These are phyloP conservation scores for Helotiales sp. DNA, from an alignment of 2,329 filamentous ascomycete species.

Conservation along the genomic window DNA sequence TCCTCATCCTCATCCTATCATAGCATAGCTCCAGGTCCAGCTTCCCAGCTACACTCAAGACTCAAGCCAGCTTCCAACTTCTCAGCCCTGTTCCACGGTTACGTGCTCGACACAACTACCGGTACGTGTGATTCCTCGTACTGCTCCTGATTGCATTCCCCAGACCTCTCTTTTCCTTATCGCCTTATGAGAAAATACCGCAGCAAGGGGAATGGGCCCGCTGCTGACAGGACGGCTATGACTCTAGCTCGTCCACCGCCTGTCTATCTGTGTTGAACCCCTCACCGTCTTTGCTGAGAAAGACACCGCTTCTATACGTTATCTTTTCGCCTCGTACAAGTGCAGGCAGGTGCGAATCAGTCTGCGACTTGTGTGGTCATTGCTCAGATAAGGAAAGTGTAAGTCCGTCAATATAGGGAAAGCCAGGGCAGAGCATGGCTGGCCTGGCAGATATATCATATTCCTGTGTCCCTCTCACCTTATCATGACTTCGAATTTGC, in stretches of 20 bases:
- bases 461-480: background rate
- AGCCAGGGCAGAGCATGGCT: background rate
- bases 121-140: slow-evolving; percentile 20
- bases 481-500: background rate
- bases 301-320: background rate
- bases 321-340: slow-evolving; percentile 19
- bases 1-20: background rate
- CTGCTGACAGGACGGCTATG: slow-evolving; percentile 29
- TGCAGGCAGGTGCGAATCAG: slow-evolving; percentile 21
- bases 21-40: background rate
- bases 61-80: slow-evolving; percentile 4
- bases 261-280: slow-evolving; percentile 22
- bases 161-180: slow-evolving; percentile 25
- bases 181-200: slow-evolving; percentile 30
- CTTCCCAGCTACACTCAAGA: background rate
- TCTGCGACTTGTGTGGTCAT: slow-evolving; percentile 12
- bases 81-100: slow-evolving; percentile 11
- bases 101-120: slow-evolving; percentile 13
- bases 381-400: slow-evolving; percentile 18
- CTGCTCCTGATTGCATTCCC: slow-evolving; percentile 23
- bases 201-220: slow-evolving; percentile 14
- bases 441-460: slow-evolving; percentile 1
- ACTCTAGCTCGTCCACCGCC: background rate
- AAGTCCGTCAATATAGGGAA: slow-evolving; percentile 19
- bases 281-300: slow-evolving; percentile 6